Percentiles rank a stretch among this genome's conserved stretches.
These are phyloP conservation scores for Leccinum imitatum DNA, from an alignment of 768 basidiomycete genomes.

Conservation along the genomic window DNA sequence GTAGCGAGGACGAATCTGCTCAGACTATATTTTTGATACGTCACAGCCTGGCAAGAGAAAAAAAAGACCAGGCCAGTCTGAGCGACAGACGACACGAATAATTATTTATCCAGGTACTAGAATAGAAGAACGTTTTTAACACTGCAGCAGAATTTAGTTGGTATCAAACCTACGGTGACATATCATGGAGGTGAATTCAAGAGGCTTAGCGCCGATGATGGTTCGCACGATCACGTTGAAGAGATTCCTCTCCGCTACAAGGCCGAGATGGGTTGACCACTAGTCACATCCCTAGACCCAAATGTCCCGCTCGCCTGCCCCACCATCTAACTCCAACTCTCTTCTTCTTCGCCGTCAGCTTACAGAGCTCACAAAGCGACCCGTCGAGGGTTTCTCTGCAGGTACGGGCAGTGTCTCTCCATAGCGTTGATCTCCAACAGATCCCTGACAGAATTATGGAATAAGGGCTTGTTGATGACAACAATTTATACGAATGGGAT, in stretches of 20 bases:
- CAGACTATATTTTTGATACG: background rate
- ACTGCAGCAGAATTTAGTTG: background rate
- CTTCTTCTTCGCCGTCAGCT: conserved; percentile 79
- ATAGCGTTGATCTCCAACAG: conserved; percentile 33
- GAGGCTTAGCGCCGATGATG: too few species aligned
- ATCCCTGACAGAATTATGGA: conserved; percentile 34
- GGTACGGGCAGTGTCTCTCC: conserved; percentile 45
- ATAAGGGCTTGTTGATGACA: conserved; percentile 89
- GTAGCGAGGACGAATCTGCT: background rate
- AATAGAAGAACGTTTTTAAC: background rate
- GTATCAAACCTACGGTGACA: background rate
- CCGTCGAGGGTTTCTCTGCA: conserved; percentile 96
- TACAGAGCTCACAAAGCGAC: conserved; percentile 83
- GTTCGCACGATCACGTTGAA: conserved; percentile 25
- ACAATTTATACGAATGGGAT: conserved; percentile 96
- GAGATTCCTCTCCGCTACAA: background rate
- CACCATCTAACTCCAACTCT: conserved; percentile 34
- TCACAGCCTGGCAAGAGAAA: background rate
- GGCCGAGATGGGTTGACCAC: background rate
- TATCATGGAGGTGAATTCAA: background rate
- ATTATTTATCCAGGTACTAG: background rate
- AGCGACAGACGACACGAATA: too few species aligned
- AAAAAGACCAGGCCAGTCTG: too few species aligned
- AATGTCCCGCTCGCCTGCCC: conserved; percentile 31
- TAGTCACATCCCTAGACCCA: conserved; percentile 5